Evolutionary conservation across 306 rosid genomes (phyloP), one percentile per base, ranked within the genome.

Genomic region (Citrullus amarus): DNA sequence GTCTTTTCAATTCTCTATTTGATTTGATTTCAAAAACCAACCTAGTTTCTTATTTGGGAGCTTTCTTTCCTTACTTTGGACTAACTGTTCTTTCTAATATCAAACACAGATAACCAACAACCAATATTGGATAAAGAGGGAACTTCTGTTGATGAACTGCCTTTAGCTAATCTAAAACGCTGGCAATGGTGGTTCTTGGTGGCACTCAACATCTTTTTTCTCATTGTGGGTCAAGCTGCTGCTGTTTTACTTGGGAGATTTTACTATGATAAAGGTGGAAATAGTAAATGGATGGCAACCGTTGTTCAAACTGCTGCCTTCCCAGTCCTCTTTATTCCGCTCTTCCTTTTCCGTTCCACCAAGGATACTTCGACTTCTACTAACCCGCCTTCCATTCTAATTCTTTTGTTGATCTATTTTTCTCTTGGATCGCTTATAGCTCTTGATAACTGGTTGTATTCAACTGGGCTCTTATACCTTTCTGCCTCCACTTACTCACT

Each of bases 141-240:
- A 77, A 67, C 84, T 48, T 66, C 82, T 5, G 70, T 80, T 16
- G 22, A 61, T 44, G 83, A 78, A 58, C 55, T 87, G 1, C 84
- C 85, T 14, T 76, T 84, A 32, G 68, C 80, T 14, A 85, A 86
- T 62, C 89, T 90, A 59, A 83, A 88, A 80, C 88, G 86, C 62
- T 90, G 92, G 89, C 95, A 90, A 70, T 92, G 98, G 98, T 94
- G 98, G 97, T 85, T 85, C 84, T 72, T 94, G 82, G 88, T 94
- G 83, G 85, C 82, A 39, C 77, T 92, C 56, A 88, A 86, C 85
- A 85, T 90, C 72, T 3, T 79, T 70, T 92, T 92, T 84, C 86
- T 94, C 62, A 7, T 92, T 36, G 85, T 89, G 2, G 98, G 98
- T 36, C 97, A 94, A 82, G 82, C 95, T 32, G 90, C 84, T 76